A percentile compares a stretch with the other conserved stretches of the same genome.
phyloP scores from a whole-genome alignment of 257 asterid genomes.

The Thymus quinquecostatus region DNA sequence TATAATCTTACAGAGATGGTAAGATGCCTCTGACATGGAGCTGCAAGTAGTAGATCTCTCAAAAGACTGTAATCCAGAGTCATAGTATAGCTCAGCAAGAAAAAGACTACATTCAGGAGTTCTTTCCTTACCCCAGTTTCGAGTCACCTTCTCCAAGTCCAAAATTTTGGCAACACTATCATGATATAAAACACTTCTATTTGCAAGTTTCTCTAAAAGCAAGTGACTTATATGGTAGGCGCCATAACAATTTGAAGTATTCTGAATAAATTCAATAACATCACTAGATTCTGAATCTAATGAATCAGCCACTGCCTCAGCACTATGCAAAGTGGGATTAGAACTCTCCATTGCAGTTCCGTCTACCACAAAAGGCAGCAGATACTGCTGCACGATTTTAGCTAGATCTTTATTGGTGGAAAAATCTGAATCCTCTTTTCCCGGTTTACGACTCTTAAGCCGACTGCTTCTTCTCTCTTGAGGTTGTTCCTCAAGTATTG shows the following conservation, averaged over 20 bases:
- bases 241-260: conserved; percentile 62
- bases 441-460: conserved; percentile 94
- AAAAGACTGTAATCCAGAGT: conserved; percentile 66
- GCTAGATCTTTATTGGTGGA: conserved; percentile 72
- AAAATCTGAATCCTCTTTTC: conserved; percentile 76
- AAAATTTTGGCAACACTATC: conserved; percentile 59
- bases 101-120: conserved; percentile 84
- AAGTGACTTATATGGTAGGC: conserved; percentile 84
- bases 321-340: conserved; percentile 40
- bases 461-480: conserved; percentile 99
- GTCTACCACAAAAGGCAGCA: conserved; percentile 62
- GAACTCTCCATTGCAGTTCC: conserved; percentile 47
- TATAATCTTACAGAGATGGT: conserved; percentile 88
- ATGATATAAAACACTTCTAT: conserved; percentile 52
- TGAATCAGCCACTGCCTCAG: conserved; percentile 47
- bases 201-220: conserved; percentile 82
- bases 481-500: conserved; percentile 74
- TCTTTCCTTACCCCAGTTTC: conserved; percentile 84
- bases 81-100: conserved; percentile 89
- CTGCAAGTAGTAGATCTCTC: conserved; percentile 47
- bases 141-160: conserved; percentile 86
- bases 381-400: conserved; percentile 71
- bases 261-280: conserved; percentile 68
- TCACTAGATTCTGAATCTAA: conserved; percentile 55
- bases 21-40: conserved; percentile 75